Evolutionary conservation across 176 grass and related monocot genomes (phyloP), one percentile per base, ranked within the genome.

Genomic region (Elaeis guineensis): DNA sequence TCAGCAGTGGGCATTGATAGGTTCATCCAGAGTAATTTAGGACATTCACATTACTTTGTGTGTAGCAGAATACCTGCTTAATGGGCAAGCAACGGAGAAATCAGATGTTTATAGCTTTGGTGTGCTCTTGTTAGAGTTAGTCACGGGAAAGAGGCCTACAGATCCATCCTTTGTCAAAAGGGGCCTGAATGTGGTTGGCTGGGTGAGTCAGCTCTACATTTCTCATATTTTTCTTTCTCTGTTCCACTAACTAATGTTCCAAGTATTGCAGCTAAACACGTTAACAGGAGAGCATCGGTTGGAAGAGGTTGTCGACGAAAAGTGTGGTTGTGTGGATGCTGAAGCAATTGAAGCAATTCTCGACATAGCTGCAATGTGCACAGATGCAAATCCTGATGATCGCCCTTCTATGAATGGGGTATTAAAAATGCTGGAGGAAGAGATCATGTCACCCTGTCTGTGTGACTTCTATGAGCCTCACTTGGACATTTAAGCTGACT

Each of bases 111-210:
- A 98, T 50, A 89, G 87, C 72, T 98, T 98, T 26, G 88, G 94
- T 3, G 94, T 89, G 65, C 80, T 98, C 56, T 69, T 98, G 76
- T 66, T 98, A 57, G 88, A 98, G 60, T 64, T 98, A 0, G 88
- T 98, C 51, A 98, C 88, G 0, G 94, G 88, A 60, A 98, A 92
- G 77, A 79, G 85, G 69, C 94, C 88, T 49, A 98, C 94, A 0
- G 88, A 92, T 56, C 58, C 84, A 51, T 76, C 83, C 74, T 98
- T 98, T 54, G 71, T 86, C 21, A 98, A 69, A 59, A 92, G 77
- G 73, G 88, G 88, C 55, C 76, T 98, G 66, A 92, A 98, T 69
- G 92, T 98, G 59, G 94, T 98, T 35, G 94, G 88, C 62, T 98
- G 94, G 94, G 94, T 92, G 75, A 73, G 25, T 17, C n/a, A 50